Conservation (phyloP, 2,329 filamentous ascomycete genomes). For the Penicillium sp. region DNA sequence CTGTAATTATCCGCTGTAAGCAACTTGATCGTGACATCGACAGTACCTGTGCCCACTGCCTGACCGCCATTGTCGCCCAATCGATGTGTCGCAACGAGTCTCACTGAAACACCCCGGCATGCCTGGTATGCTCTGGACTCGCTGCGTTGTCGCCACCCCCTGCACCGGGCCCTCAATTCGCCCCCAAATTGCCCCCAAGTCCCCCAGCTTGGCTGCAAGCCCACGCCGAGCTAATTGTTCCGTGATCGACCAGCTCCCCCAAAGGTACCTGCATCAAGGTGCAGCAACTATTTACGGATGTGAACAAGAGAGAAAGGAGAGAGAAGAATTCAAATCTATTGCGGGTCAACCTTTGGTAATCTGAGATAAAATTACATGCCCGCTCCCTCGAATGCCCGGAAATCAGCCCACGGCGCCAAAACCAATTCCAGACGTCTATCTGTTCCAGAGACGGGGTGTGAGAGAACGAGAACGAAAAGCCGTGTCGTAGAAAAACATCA, state of each 20-base stretch:
- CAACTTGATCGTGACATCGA: neutral
- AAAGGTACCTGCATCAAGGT: conserved; percentile 21
- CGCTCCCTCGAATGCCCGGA: conserved; percentile 29
- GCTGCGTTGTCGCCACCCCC: conserved; percentile 1
- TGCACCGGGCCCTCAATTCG: neutral
- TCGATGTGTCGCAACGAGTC: conserved; percentile 12
- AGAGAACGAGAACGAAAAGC: conserved; percentile 24
- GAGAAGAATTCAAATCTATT: conserved; percentile 37
- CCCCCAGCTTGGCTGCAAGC: neutral
- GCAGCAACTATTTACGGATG: conserved; percentile 24
- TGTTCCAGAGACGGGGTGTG: conserved; percentile 22
- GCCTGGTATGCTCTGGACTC: neutral
- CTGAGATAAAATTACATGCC: conserved; percentile 45
- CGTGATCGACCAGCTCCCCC: neutral
- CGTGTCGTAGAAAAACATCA: conserved; percentile 25
- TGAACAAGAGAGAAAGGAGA: conserved; percentile 8
- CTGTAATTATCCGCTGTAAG: neutral
- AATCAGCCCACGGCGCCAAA: conserved; percentile 32
- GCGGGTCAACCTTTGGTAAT: conserved; percentile 36
- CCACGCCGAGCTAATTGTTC: neutral
- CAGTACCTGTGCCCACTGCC: conserved; percentile 14
- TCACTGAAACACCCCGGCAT: conserved; percentile 12
- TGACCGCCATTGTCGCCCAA: conserved; percentile 31
- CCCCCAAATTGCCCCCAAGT: neutral
- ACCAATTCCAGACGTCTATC: conserved; percentile 26